These are phyloP conservation scores for Ilyonectria mors-panacis DNA, from an alignment of 2,329 filamentous ascomycete species.

Conservation along the genomic window DNA sequence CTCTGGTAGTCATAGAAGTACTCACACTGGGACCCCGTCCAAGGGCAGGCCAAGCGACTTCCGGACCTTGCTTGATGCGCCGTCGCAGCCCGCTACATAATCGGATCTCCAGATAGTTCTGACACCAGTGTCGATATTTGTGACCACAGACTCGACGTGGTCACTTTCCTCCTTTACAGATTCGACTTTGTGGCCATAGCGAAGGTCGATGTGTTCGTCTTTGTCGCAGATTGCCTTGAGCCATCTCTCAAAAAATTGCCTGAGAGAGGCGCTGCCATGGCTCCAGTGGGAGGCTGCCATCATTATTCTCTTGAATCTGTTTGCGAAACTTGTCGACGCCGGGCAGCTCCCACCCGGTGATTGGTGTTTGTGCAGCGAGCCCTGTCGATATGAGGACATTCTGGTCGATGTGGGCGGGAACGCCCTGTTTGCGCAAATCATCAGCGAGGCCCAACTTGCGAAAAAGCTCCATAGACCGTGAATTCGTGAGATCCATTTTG, in stretches of 20 bases:
- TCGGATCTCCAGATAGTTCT: not conserved
- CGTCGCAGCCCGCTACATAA: conserved; percentile 4
- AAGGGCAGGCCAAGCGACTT: not conserved
- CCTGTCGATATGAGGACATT: not conserved
- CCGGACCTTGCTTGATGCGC: not conserved
- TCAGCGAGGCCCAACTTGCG: not conserved
- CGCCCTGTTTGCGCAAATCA: not conserved
- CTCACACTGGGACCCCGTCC: conserved; percentile 3
- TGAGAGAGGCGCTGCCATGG: conserved; percentile 9
- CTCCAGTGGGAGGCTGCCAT: conserved; percentile 3
- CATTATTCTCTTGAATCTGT: not conserved
- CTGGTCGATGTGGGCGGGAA: not conserved
- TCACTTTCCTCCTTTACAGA: not conserved
- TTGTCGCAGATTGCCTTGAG: conserved; percentile 3
- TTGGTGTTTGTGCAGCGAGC: not conserved
- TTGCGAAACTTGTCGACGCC: not conserved
- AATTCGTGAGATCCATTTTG: not conserved
- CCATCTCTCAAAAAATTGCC: conserved; percentile 12
- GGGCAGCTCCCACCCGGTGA: conserved; percentile 8
- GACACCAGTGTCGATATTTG: not conserved
- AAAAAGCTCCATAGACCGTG: not conserved
- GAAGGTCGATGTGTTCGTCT: not conserved
- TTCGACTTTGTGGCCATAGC: not conserved
- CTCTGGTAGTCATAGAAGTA: not conserved
- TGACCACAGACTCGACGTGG: not conserved